Percentiles rank a stretch among this genome's conserved stretches.
These are phyloP conservation scores for Fistulifera pelliculosa DNA, from an alignment of 108 stramenopile species.

Conservation along the genomic window DNA sequence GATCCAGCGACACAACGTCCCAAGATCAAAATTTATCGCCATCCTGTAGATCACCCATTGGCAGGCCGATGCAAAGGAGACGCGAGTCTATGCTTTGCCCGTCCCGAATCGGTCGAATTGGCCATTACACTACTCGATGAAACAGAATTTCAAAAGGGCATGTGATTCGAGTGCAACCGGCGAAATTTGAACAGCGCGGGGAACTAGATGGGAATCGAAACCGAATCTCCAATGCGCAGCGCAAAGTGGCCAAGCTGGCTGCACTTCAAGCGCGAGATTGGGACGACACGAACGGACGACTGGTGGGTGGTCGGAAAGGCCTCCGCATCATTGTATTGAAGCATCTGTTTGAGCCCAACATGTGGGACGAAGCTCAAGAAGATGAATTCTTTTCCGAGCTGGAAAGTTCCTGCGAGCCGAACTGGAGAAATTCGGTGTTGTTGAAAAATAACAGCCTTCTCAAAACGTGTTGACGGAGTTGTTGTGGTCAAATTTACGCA, in stretches of 20 bases:
- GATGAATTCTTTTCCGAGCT: constrained; percentile 37
- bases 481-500: constrained; percentile 85
- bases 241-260: constrained; percentile 69
- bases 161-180: constrained; percentile 37
- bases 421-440: constrained; percentile 59
- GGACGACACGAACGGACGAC: constrained; percentile 75
- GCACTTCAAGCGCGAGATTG: constrained; percentile 73
- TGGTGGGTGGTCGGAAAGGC: constrained; percentile 83
- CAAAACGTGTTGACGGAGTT: constrained; percentile 69
- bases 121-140: constrained; percentile 86
- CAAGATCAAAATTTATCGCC: constrained; percentile 84
- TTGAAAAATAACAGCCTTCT: constrained; percentile 94
- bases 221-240: constrained; percentile 47
- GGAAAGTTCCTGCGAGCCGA: constrained; percentile 42
- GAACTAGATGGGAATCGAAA: constrained; percentile 18
- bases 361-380: constrained; percentile 17
- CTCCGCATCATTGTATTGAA: constrained; percentile 87
- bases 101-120: constrained; percentile 83
- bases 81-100: constrained; percentile 88
- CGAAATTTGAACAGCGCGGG: constrained; percentile 64
- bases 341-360: constrained; percentile 68
- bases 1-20: constrained; percentile 86
- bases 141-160: constrained; percentile 20
- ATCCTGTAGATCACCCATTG: constrained; percentile 15
- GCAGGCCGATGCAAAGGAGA: constrained; percentile 82